Percentiles rank a stretch among this genome's conserved stretches.
These are phyloP conservation scores for Tricladium varicosporioides DNA, from an alignment of 2,329 filamentous ascomycete genomes.

Conservation along the genomic window DNA sequence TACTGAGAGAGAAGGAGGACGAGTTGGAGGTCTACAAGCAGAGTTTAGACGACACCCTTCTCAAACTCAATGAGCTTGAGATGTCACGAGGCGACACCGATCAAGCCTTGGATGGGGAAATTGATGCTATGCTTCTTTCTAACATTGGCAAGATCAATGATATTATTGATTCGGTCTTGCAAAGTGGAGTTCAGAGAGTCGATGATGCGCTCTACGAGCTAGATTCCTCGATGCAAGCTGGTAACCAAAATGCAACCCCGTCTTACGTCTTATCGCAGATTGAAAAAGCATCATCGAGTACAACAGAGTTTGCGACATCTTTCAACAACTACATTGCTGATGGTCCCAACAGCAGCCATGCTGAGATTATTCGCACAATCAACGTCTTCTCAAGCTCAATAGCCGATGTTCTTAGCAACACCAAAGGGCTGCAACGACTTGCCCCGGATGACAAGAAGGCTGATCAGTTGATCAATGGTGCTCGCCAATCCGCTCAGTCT, in stretches of 20 bases:
- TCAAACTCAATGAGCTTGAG: conserved; percentile 88
- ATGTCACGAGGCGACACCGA: conserved; percentile 74
- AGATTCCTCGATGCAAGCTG: conserved; percentile 96
- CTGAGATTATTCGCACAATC: conserved; percentile 89
- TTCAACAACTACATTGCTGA: conserved; percentile 99
- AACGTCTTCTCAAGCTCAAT: conserved; percentile 88
- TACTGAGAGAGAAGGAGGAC: conserved; percentile 91
- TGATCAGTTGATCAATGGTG: conserved; percentile 78
- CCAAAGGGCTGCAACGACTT: conserved; percentile 89
- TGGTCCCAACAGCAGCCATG: conserved; percentile 84
- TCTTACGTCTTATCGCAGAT: conserved; percentile 95
- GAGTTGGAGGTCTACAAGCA: conserved; percentile 98
- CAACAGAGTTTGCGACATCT: conserved; percentile 94
- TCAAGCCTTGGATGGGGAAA: conserved; percentile 79
- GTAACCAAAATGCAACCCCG: conserved; percentile 96
- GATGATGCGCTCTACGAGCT: conserved; percentile 97
- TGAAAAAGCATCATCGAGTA: conserved; percentile 90
- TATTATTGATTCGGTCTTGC: conserved; percentile 94
- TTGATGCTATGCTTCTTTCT: conserved; percentile 83
- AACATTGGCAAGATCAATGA: conserved; percentile 94
- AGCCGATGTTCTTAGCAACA: conserved; percentile 92
- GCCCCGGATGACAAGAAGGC: conserved; percentile 94
- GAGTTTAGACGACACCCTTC: conserved; percentile 92
- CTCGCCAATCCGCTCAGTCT: conserved; percentile 78
- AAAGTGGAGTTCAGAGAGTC: conserved; percentile 87